Evolutionary conservation across 169 alveolate species (phyloP).

Genomic region (Eimeria necatrix): DNA sequence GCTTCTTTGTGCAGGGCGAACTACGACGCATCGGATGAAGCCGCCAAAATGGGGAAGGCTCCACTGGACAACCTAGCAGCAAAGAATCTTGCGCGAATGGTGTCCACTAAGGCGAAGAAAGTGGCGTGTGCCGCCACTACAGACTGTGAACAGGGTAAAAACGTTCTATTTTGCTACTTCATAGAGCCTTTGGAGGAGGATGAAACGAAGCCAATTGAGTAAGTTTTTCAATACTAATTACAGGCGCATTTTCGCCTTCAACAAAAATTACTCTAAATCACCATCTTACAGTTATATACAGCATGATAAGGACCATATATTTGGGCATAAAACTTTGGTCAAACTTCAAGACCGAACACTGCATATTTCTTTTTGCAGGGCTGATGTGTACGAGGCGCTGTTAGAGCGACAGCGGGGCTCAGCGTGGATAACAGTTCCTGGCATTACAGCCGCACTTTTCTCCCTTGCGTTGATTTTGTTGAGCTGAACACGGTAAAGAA

Average conservation of each 20-base stretch:
- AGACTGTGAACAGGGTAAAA: background rate
- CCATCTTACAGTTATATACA: too few relatives aligned
- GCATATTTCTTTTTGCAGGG: background rate
- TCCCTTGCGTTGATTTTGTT: background rate
- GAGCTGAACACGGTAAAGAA: background rate
- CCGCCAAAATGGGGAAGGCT: too few relatives aligned
- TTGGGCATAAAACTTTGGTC: too few relatives aligned
- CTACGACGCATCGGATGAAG: too few relatives aligned
- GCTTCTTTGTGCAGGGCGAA: too few relatives aligned
- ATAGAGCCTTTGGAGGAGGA: background rate
- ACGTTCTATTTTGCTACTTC: background rate
- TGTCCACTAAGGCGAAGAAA: background rate
- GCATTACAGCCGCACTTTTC: background rate
- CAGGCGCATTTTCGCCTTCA: too few relatives aligned
- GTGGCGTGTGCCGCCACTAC: background rate
- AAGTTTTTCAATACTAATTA: background rate
- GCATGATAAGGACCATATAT: too few relatives aligned
- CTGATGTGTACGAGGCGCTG: background rate
- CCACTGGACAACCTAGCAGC: too few relatives aligned
- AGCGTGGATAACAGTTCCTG: background rate
- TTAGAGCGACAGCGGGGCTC: background rate
- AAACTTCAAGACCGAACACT: too few relatives aligned
- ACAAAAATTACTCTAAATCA: too few relatives aligned
- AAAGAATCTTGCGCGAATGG: too few relatives aligned
- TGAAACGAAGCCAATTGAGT: background rate